Base-by-base conservation (phyloP, 2,329 filamentous ascomycete species). In the Fusarium virguliforme region DNA sequence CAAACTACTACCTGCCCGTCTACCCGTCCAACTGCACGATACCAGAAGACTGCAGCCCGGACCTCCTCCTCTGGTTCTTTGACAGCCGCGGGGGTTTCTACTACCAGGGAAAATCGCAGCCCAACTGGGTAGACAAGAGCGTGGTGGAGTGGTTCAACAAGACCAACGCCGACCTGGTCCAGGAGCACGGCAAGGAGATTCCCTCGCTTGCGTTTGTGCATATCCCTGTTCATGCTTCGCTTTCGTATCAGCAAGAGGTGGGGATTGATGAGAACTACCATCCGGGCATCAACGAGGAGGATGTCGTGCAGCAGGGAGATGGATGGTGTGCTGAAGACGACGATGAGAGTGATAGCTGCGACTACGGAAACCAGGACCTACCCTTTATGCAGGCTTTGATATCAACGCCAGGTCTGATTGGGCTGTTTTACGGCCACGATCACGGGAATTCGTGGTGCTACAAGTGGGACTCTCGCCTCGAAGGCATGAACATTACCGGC, bases 61-160 rank as follows among this genome's bases (percentile, higher is more conserved):
- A 81, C 48, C 70, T 86, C 35, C 74, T 94, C 1, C 81, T 94
- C 2, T 94, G 91, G 90, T 93, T 93, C 80, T 93, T 94, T 73
- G 92, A 94, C 74, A 88, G 85, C 60, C 84, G 87, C 12, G 90
- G 90, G 37, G 90, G 90, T 8, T 82, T 83, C 58, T 81, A 83
- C 50, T 88, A 85, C 71, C 84, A 85, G 64, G 73, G 68, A 74
- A 69, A 43, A 56, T 81, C 55, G 56, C 76, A 13, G 58, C 75
- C 41, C 71, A 79, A 83, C 62, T 87, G 85, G 85, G 85, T 87
- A 4, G 81, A 85, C 60, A 57, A 65, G 4, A 78, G 76, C 7
- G 84, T 85, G 12, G 84, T 84, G 1, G 64, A 78, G 3, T 87
- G 85, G 85, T 87, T 86, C 73, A 72, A 74, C 6, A 68, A 73